Evolutionary conservation across 139 green algal genomes (phyloP), one percentile per base, ranked within the genome.

Genomic region (Pleodorina starrii): DNA sequence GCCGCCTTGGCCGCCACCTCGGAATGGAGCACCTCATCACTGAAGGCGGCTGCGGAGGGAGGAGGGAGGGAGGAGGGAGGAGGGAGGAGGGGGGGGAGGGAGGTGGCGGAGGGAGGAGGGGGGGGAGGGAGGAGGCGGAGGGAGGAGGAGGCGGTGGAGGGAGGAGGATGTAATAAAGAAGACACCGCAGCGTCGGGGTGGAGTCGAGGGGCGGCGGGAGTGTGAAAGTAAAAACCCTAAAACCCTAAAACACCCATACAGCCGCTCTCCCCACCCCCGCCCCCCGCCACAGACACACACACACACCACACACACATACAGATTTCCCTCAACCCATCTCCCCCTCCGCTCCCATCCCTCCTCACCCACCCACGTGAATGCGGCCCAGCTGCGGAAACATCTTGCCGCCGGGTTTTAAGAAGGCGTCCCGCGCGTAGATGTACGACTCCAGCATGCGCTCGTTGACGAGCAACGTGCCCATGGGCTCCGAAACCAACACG

Each of bases 401-500:
- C 69, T 96, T 95, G 38, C 98, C 98, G 3, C 96, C 97, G 0
- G 96, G 96, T 89, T 98, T 98, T 16, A 99, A 91, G 91, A 98
- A 98, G 32, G 91, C 89, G 90, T 99, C 96, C 0, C 98, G 91
- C 0, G 98, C 98, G 50, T 96, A 97, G 0, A 99, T 54, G 91
- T 99, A 99, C 1, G 91, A 96, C 91, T 99, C 98, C 43, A 99
- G 90, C 98, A 99, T 99, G 68, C 97, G 94, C 90, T 99, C 98
- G 83, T 99, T 99, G 27, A 99, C 94, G 77, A 99, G 93, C 88
- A 99, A 91, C 23, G 98, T 99, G 69, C 97, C 98, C 86, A 94
- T 93, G 35, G 93, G 92, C 90, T 95, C 94, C 43, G 74, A 92
- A 9, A 99, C 93, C 38, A 98, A 91, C 27, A 98, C 91, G 81